Evolutionary conservation across 2,329 filamentous ascomycete genomes (phyloP).

Genomic region (Alternaria incomplexa): DNA sequence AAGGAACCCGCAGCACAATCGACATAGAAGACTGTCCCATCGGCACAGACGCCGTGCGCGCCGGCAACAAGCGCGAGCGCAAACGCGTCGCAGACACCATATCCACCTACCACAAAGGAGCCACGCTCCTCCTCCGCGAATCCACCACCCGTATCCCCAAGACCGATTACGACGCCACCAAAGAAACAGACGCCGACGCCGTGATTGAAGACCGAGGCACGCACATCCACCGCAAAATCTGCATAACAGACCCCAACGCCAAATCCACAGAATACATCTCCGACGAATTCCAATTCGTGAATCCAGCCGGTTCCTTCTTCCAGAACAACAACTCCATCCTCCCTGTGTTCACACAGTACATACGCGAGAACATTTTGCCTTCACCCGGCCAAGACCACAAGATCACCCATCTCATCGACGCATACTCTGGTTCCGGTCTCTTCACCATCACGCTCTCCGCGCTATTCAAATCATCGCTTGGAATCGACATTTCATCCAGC

Average conservation of each 20-base stretch:
- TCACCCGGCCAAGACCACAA: slow-evolving; percentile 30
- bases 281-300: slow-evolving; percentile 77
- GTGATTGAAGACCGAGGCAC: slow-evolving; percentile 63
- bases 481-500: slow-evolving; percentile 84
- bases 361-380: slow-evolving; percentile 78
- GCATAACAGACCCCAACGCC: slow-evolving; percentile 84
- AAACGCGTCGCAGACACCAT: slow-evolving; percentile 74
- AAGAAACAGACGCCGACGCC: slow-evolving; percentile 45
- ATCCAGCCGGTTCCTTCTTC: slow-evolving; percentile 94
- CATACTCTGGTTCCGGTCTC: slow-evolving; percentile 95
- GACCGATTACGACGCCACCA: slow-evolving; percentile 23
- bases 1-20: slow-evolving; percentile 78
- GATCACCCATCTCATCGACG: slow-evolving; percentile 90
- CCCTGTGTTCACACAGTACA: slow-evolving; percentile 81
- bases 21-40: slow-evolving; percentile 99
- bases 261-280: slow-evolving; percentile 88
- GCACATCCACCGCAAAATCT: slow-evolving; percentile 81
- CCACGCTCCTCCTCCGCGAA: slow-evolving; percentile 88
- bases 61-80: slow-evolving; percentile 81
- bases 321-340: slow-evolving; percentile 99
- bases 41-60: slow-evolving; percentile 82
- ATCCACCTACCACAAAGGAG: slow-evolving; percentile 75
- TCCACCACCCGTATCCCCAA: slow-evolving; percentile 73
- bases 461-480: slow-evolving; percentile 78
- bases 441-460: slow-evolving; percentile 93